Evolutionary conservation across 2,329 filamentous ascomycete genomes (phyloP).

Genomic region (Fusarium citri): DNA sequence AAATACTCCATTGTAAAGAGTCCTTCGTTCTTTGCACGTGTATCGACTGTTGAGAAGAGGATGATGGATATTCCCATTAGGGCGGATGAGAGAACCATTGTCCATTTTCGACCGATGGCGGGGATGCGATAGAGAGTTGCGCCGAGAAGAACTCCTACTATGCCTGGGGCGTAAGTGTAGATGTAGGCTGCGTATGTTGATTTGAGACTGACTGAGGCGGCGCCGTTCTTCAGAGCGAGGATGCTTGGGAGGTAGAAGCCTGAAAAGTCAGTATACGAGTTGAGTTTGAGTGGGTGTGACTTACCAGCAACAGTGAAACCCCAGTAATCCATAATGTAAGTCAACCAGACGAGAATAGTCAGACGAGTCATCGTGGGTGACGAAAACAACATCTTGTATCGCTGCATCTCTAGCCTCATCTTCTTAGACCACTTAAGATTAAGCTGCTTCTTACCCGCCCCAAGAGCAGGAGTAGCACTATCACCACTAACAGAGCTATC

Average conservation of each 20-base stretch:
- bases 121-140: slow-evolving; percentile 55
- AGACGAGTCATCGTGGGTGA: slow-evolving; percentile 50
- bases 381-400: slow-evolving; percentile 52
- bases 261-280: slow-evolving; percentile 7
- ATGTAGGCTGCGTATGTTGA: slow-evolving; percentile 65
- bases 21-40: slow-evolving; percentile 52
- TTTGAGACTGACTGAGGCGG: slow-evolving; percentile 55
- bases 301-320: slow-evolving; percentile 54
- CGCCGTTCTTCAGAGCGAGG: slow-evolving; percentile 63
- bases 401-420: slow-evolving; percentile 25
- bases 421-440: slow-evolving; percentile 33
- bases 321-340: slow-evolving; percentile 55
- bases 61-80: slow-evolving; percentile 61
- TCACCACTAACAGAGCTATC: slow-evolving; percentile 37
- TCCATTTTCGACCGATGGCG: slow-evolving; percentile 57
- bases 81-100: slow-evolving; percentile 57
- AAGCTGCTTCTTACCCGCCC: slow-evolving; percentile 26
- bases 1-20: slow-evolving; percentile 59
- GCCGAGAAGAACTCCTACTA: slow-evolving; percentile 62
- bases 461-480: slow-evolving; percentile 31
- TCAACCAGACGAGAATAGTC: slow-evolving; percentile 53
- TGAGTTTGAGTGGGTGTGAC: not conserved
- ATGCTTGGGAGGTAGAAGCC: slow-evolving; percentile 61
- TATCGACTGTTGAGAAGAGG: slow-evolving; percentile 57
- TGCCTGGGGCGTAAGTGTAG: slow-evolving; percentile 65